phyloP scores from a whole-genome alignment of 2,329 filamentous ascomycete genomes.

The Aspergillus awamori region DNA sequence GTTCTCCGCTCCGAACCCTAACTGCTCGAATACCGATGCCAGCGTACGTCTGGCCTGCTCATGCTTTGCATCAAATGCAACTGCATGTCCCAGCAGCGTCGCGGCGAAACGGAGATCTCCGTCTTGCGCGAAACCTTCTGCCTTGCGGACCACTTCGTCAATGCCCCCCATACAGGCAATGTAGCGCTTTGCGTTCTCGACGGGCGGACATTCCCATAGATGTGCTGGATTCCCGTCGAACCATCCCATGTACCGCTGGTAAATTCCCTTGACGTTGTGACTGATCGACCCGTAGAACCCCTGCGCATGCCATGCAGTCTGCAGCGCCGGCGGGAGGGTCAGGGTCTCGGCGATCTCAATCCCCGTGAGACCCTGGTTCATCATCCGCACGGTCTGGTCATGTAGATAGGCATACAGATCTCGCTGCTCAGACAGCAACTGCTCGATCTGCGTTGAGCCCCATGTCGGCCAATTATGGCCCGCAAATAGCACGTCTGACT shows the following conservation, averaged over 20 bases:
- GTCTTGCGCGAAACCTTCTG: constrained; percentile 28
- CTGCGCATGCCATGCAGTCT: constrained; percentile 34
- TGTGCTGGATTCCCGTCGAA: constrained; percentile 39
- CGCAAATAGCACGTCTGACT: constrained; percentile 41
- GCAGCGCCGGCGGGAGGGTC: constrained; percentile 36
- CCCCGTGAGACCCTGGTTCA: constrained; percentile 43
- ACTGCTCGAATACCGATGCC: constrained; percentile 35
- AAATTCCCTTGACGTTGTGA: constrained; percentile 47
- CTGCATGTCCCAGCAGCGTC: constrained; percentile 41
- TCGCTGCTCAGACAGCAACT: constrained; percentile 39
- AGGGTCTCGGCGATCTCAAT: constrained; percentile 47
- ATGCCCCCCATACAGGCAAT: constrained; percentile 43
- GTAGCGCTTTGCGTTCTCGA: constrained; percentile 39
- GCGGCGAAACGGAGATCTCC: constrained; percentile 46
- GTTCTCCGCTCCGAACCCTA: constrained; percentile 46
- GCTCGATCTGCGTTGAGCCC: constrained; percentile 31
- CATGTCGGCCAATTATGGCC: constrained; percentile 51
- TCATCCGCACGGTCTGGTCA: constrained; percentile 44
- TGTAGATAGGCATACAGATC: constrained; percentile 47
- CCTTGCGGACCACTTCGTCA: constrained; percentile 34
- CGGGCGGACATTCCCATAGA: constrained; percentile 42
- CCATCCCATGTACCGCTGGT: constrained; percentile 39
- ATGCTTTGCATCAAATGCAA: constrained; percentile 28
- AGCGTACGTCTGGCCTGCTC: constrained; percentile 26
- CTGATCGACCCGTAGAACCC: constrained; percentile 44